Percentiles rank a stretch among this genome's conserved stretches.
phyloP scores from a whole-genome alignment of 2,329 filamentous ascomycete genomes.

The Hypoxylon sp. region DNA sequence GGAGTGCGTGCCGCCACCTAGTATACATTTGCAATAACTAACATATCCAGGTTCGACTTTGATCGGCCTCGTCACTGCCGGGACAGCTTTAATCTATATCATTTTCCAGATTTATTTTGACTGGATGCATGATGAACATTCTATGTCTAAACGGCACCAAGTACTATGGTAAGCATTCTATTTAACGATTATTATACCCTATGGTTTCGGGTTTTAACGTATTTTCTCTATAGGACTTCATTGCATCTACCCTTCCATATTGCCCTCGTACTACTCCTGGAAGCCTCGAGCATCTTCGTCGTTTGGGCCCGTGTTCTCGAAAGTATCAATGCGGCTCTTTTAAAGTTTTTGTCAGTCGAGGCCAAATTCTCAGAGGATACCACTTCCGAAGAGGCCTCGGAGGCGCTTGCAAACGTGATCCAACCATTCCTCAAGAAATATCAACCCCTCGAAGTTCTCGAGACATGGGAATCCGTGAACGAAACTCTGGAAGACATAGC shows the following conservation, averaged over 20 bases:
- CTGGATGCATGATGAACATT: slow-evolving; percentile 73
- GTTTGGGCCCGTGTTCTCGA: slow-evolving; percentile 59
- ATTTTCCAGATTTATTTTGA: slow-evolving; percentile 68
- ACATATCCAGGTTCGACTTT: slow-evolving; percentile 54
- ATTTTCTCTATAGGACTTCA: slow-evolving; percentile 57
- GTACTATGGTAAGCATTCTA: slow-evolving; percentile 61
- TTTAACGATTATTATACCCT: background rate
- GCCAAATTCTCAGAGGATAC: slow-evolving; percentile 9
- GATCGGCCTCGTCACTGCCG: slow-evolving; percentile 60
- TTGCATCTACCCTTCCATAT: slow-evolving; percentile 76
- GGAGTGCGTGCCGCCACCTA: slow-evolving; percentile 43
- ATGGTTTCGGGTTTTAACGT: slow-evolving; percentile 2
- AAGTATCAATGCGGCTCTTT: slow-evolving; percentile 34
- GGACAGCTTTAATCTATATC: slow-evolving; percentile 61
- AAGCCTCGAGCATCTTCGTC: slow-evolving; percentile 72
- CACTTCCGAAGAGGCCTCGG: slow-evolving; percentile 42
- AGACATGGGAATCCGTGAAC: slow-evolving; percentile 40
- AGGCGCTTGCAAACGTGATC: slow-evolving; percentile 38
- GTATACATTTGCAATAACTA: slow-evolving; percentile 17
- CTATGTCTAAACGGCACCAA: slow-evolving; percentile 70
- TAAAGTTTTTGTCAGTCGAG: slow-evolving; percentile 27
- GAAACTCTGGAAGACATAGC: slow-evolving; percentile 42
- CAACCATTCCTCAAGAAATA: slow-evolving; percentile 53
- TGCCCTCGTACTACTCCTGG: slow-evolving; percentile 73
- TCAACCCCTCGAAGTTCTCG: slow-evolving; percentile 42